Conservation (phyloP, 306 rosid species). For the Biancaea sappan region DNA sequence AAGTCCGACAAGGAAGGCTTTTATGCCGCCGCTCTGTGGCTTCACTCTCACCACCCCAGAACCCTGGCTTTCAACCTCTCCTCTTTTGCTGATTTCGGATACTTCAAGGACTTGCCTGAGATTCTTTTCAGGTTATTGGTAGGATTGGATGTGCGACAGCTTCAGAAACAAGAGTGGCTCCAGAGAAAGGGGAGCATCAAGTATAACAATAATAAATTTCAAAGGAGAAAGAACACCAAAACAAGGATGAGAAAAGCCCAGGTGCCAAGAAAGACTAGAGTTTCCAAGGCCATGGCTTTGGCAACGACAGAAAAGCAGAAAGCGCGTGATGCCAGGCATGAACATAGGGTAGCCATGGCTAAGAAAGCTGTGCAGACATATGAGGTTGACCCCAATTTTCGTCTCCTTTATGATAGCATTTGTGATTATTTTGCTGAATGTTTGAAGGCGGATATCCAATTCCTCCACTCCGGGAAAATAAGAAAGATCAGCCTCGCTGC, state of each 20-base stretch:
- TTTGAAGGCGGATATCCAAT: conserved; percentile 53
- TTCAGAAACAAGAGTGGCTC: conserved; percentile 42
- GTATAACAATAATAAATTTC: not conserved
- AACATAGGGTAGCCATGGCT: conserved; percentile 54
- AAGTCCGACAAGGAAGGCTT: conserved; percentile 56
- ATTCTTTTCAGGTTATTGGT: conserved; percentile 61
- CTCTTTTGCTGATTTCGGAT: conserved; percentile 63
- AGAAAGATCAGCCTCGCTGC: conserved; percentile 62
- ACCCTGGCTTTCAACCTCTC: conserved; percentile 58
- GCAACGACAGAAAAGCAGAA: conserved; percentile 35
- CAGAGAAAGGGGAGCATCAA: not conserved
- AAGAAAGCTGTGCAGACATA: conserved; percentile 55
- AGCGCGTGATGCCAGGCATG: conserved; percentile 44
- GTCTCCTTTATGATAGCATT: conserved; percentile 47
- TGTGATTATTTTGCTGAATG: conserved; percentile 60
- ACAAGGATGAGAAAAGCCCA: not conserved
- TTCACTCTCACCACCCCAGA: conserved; percentile 62
- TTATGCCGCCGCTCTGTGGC: conserved; percentile 60
- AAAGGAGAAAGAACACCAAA: not conserved
- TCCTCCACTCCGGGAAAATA: conserved; percentile 33
- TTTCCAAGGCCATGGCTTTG: conserved; percentile 2
- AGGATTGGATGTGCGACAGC: conserved; percentile 43
- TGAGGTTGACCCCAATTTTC: conserved; percentile 40
- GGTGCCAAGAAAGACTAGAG: not conserved
- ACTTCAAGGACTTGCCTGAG: conserved; percentile 76